Percentiles rank a stretch among this genome's conserved stretches.
Evolutionary conservation across 495 filamentous ascomycete species (phyloP).

Genomic region (Poronia punctata): DNA sequence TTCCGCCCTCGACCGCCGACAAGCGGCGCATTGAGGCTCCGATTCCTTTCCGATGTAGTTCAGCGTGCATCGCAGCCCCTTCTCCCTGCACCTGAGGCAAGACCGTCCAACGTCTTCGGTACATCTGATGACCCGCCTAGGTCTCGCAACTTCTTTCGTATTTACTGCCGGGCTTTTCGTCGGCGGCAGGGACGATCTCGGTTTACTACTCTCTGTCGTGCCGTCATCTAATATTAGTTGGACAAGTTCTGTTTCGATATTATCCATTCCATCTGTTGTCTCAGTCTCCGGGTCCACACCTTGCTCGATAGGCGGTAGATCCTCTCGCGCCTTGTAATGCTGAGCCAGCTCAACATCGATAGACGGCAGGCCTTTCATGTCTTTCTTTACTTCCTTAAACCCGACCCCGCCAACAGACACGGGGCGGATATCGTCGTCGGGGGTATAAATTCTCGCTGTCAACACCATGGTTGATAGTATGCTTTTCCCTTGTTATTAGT

Average conservation of each 20-base stretch:
- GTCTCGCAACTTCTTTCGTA: neutral
- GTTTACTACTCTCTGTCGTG: neutral
- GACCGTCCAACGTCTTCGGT: conserved; percentile 8
- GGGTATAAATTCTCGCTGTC: neutral
- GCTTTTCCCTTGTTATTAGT: too few relatives aligned
- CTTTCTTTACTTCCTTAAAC: neutral
- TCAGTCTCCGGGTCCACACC: neutral
- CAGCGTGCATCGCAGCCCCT: conserved; percentile 21
- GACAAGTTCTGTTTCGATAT: neutral
- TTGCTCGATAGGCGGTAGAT: neutral
- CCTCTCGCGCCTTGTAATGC: neutral
- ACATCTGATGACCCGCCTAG: conserved; percentile 11
- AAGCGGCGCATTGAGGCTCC: conserved; percentile 12
- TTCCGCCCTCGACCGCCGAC: conserved; percentile 5
- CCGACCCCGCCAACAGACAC: neutral
- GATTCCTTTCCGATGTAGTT: conserved; percentile 11
- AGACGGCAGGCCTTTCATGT: neutral
- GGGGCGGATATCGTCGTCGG: neutral
- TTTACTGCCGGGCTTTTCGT: neutral
- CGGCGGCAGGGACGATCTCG: neutral
- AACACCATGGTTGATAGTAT: too few relatives aligned
- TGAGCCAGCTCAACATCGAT: conserved; percentile 3
- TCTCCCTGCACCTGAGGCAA: conserved; percentile 18
- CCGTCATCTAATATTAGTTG: neutral
- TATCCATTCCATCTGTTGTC: neutral